Base-by-base conservation (phyloP, 345 rosid species). In the Citrus unshiu region DNA sequence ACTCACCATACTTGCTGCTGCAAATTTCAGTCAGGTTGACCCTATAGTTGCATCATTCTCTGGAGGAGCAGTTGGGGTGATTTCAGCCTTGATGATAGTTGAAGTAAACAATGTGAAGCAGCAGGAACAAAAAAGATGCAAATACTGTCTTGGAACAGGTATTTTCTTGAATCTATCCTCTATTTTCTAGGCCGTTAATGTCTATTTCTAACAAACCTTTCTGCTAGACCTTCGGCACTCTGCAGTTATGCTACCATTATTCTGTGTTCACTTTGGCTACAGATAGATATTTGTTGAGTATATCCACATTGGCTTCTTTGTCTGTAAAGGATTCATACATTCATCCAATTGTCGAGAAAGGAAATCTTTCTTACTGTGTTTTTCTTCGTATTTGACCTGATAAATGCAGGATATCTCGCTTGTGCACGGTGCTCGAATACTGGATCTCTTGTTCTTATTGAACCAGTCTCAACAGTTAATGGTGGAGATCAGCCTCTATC, bases 101-200 rank as follows among this genome's bases (percentile, higher is more conserved):
- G 99, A 95, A 85, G 88, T 95, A 80, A 95, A 95, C 92, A 95
- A 95, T 29, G 98, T 95, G 59, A 95, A 93, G 85, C 98, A 83
- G 77, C 99, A 95, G 81, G 99, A 95, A 63, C 91, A 87, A 58
- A 95, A 95, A 86, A 89, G 97, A 91, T 95, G 99, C 97, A 95
- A 93, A 85, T 95, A 95, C 68, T 95, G 99, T 80, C 90, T 95
- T 81, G 99, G 99, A 89, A 92, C 99, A 34, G 99, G 99, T 95
- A 85, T 46, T 49, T 16, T 58, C 51, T 59, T 16, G 29, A 30
- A 70, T 21, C 30, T 60, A 8, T 54, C 22, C 60, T 21, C 57
- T 60, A 37, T n/a, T 51, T 46, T 7, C 40, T 39, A 21, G 35
- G 24, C 29, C 18, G 58, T 30, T 24, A 51, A 35, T 79, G 40